phyloP scores from a whole-genome alignment of 2,329 filamentous ascomycete species.

The Botryosphaeria agaves region DNA sequence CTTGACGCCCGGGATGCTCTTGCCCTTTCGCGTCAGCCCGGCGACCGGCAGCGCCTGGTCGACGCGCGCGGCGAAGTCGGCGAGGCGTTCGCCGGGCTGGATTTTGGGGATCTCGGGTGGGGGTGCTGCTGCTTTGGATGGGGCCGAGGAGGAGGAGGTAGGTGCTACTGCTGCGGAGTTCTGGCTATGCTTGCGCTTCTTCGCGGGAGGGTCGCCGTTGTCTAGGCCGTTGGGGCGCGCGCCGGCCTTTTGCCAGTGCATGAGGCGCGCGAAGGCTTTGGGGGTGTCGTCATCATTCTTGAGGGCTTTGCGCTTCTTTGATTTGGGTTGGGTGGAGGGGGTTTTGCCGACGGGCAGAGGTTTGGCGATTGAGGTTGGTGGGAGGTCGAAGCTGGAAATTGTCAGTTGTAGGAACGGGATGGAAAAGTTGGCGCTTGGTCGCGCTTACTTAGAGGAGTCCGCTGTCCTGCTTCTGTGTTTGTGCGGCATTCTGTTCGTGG shows the following conservation, averaged over 20 bases:
- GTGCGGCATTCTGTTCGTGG: conserved; percentile 10
- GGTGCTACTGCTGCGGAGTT: conserved; percentile 5
- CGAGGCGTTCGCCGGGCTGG: conserved; percentile 64
- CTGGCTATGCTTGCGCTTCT: conserved; percentile 28
- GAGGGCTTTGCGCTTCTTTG: conserved; percentile 9
- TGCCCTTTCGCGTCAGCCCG: conserved; percentile 43
- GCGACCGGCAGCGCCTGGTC: conserved; percentile 67
- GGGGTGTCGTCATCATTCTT: conserved; percentile 63
- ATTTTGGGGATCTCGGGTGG: conserved; percentile 43
- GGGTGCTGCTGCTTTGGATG: conserved; percentile 7
- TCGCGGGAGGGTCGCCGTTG: conserved; percentile 38
- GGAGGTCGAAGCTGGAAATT: conserved; percentile 36
- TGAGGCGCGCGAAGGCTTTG: conserved; percentile 69
- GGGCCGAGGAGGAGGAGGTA: no score
- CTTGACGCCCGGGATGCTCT: conserved; percentile 47
- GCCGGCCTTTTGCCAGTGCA: conserved; percentile 50
- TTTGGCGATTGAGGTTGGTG: conserved; percentile 40
- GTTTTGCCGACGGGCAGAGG: conserved; percentile 37
- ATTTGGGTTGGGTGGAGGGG: conserved; percentile 12
- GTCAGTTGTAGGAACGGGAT: conserved; percentile 30
- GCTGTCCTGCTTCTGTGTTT: conserved; percentile 19
- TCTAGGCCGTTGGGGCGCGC: conserved; percentile 49
- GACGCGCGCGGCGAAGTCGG: conserved; percentile 68
- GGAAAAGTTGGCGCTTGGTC: conserved; percentile 14
- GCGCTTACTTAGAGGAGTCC: no score